phyloP scores from a whole-genome alignment of 129 eudicot species.

The Apium graveolens region DNA sequence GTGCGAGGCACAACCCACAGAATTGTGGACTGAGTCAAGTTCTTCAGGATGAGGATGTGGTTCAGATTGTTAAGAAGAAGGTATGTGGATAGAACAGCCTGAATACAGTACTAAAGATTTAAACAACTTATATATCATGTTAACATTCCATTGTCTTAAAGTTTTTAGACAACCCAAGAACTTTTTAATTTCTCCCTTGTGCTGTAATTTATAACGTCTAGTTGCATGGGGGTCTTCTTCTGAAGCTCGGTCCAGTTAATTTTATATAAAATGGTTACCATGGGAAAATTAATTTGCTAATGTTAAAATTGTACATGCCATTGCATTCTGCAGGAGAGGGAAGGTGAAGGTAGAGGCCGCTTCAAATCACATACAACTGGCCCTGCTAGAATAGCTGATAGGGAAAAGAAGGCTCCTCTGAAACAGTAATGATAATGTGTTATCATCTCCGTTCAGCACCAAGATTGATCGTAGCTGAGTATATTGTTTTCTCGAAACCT shows the following conservation, averaged over 20 bases:
- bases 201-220: background rate
- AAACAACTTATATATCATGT: background rate
- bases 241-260: background rate
- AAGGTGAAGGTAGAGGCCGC: conserved; percentile 86
- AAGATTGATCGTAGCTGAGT: background rate
- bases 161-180: background rate
- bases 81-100: conserved; percentile 18
- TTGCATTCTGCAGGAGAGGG: conserved; percentile 58
- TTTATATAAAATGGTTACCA: background rate
- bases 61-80: conserved; percentile 97
- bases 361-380: conserved; percentile 91
- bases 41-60: conserved; percentile 97
- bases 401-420: conserved; percentile 97
- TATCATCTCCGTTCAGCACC: background rate
- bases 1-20: conserved; percentile 97
- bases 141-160: background rate
- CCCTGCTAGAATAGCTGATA: conserved; percentile 81
- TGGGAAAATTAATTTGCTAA: background rate
- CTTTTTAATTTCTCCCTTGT: background rate
- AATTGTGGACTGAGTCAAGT: conserved; percentile 84
- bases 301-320: background rate
- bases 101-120: background rate
- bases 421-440: conserved; percentile 11
- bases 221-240: background rate
- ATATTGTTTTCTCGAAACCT: background rate